Evolutionary conservation across 495 filamentous ascomycete genomes (phyloP).

Genomic region (Penicillium robsamsonii): DNA sequence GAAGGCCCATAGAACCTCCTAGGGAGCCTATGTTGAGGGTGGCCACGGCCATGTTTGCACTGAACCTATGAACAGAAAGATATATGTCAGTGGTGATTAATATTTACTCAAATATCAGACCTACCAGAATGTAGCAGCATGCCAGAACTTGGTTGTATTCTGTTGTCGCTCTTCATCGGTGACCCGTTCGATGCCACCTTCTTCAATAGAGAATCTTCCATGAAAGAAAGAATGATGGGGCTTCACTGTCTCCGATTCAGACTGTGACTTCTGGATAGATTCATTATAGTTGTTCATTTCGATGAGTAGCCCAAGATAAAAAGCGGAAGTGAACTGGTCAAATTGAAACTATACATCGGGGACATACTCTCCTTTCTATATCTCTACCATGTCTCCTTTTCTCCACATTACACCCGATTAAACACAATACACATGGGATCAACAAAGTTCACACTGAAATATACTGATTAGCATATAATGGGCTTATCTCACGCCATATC

Average conservation of each 20-base stretch:
- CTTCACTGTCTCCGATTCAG: background rate
- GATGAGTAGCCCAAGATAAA: background rate
- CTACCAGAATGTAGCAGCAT: constrained; percentile 52
- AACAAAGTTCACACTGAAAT: background rate
- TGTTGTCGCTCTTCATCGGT: constrained; percentile 59
- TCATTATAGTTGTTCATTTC: constrained; percentile 3
- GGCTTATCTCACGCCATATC: constrained; percentile 26
- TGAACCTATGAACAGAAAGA: constrained; percentile 36
- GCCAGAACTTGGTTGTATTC: constrained; percentile 48
- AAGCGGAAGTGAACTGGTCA: background rate
- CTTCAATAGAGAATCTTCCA: constrained; percentile 53
- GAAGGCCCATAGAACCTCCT: constrained; percentile 28
- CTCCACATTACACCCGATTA: background rate
- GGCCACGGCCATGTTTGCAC: constrained; percentile 65
- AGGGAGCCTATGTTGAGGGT: constrained; percentile 65
- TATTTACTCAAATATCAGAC: background rate
- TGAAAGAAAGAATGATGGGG: constrained; percentile 9
- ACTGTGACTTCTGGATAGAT: background rate
- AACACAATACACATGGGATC: too few species aligned
- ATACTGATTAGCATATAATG: constrained; percentile 21
- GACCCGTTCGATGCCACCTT: constrained; percentile 64
- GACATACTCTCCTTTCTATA: constrained; percentile 8
- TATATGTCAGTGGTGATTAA: background rate
- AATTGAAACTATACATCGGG: background rate
- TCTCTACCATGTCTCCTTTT: background rate